Evolutionary conservation across 139 green algal species (phyloP), one percentile per base, ranked within the genome.

Genomic region (Chlamydomonas eustigma): DNA sequence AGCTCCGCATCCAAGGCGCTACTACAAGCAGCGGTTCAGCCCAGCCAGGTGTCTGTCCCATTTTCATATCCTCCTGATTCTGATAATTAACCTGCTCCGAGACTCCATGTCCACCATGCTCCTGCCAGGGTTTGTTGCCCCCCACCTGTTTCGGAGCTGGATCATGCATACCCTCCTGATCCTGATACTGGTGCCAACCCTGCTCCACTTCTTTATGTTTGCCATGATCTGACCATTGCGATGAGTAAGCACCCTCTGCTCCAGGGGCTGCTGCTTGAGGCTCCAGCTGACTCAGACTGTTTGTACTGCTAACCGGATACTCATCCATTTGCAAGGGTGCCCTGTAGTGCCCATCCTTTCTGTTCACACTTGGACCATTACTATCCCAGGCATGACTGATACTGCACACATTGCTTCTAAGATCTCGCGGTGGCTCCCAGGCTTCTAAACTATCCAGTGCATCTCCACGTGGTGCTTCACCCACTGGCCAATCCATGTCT

Each of bases 1-100:
- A 68, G 52, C 52, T 68, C 4, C 52, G 52, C 52, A 68, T 68
- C 52, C 52, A 68, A 28, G 52, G 52, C 34, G 52, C 52, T 28
- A 68, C 52, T 8, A 22, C 34, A 4, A 68, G 22, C 52, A 68
- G 52, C 4, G 52, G 52, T 28, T 22, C 22, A 6, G 18, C 52
- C 52, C 52, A 68, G 12, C 32, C 52, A 25, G 52, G 44, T 18
- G 44, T 12, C 44, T 58, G 12, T 28, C 18, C 44, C 44, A 28
- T 18, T 58, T 58, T 12, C 18, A 58, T 18, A 58, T 12, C 44
- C 12, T 58, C 18, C 44, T 12, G n/a, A n/a, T n/a, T n/a, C n/a
- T n/a, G n/a, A n/a, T n/a, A n/a, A n/a, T n/a, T n/a, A n/a, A n/a
- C n/a, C n/a, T n/a, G n/a, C n/a, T n/a, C n/a, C n/a, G n/a, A n/a